Base-by-base conservation (phyloP, 352 stramenopile genomes). In the Peronospora farinosa region DNA sequence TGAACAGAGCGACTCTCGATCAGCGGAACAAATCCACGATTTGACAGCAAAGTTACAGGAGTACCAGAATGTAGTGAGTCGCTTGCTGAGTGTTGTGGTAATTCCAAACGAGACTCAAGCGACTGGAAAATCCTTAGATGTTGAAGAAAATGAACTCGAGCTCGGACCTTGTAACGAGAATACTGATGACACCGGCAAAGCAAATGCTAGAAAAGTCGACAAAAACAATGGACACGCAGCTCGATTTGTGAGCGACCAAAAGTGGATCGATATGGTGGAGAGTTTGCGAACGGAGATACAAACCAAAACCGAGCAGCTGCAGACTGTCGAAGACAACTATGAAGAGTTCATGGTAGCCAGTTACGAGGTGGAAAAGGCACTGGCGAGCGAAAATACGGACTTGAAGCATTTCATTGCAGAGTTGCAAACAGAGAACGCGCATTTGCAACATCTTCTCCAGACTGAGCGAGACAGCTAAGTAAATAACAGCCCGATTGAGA, bases 211-310 rank as follows among this genome's bases (percentile, higher is more conserved):
- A 15, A 2, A 41, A 37, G 16, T 19, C 3, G 51, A 51, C 17
- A 17, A 47, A 30, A 13, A 33, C 10, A 45, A 36, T 21, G 1
- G 13, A 17, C 3, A 3, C 19, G 12, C 19, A 41, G 9, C 9
- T 40, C 31, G 4, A 1, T 23, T 1, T 33, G 40, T 9, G 3
- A 32, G 27, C 12, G 15, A 40, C n/a, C 38, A 57, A 13, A 10
- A 44, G 8, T 51, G 32, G 40, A 39, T 72, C 41, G 64, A 86
- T 30, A 72, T 84, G 47, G 51, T 86, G 25, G 42, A 74, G 39
- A 82, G 55, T 37, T 60, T 87, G 35, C 73, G 81, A 25, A 67
- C 74, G 32, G 75, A 86, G 60, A 59, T 86, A 16, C 61, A 77
- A 54, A 62, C 54, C 19, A 74, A 80, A 57, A 67, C 77, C 53